phyloP scores from a whole-genome alignment of 495 filamentous ascomycete species.

The Copromyces sp. region DNA sequence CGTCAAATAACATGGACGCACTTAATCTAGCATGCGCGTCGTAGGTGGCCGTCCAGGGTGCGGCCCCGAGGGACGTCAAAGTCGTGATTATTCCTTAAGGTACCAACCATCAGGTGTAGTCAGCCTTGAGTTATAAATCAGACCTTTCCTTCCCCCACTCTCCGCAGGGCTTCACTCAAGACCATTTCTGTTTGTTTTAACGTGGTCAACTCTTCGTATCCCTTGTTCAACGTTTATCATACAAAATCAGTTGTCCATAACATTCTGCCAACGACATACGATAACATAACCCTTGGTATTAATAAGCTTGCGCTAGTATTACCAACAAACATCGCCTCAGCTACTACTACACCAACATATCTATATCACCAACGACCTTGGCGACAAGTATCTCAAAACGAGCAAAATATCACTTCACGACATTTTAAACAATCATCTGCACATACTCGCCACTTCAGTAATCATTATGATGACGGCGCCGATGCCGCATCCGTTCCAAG shows the following conservation, averaged over 20 bases:
- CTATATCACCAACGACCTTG: neutral
- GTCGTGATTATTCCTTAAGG: neutral
- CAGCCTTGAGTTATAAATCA: neutral
- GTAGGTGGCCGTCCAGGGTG: neutral
- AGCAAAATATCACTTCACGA: neutral
- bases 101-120: neutral
- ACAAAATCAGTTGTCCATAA: neutral
- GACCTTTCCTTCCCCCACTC: neutral
- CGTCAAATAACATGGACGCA: neutral
- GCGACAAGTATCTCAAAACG: neutral
- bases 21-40: neutral
- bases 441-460: neutral
- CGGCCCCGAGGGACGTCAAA: neutral
- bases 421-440: neutral
- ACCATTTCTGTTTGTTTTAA: neutral
- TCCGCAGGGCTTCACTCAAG: neutral
- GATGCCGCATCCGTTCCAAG: conserved; percentile 15
- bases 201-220: neutral
- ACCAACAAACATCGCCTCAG: neutral
- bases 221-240: neutral
- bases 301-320: neutral
- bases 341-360: neutral
- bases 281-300: neutral
- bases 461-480: conserved; percentile 14
- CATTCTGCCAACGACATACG: neutral